Conservation (phyloP, 305 asterid genomes). For the Fraxinus sp. region DNA sequence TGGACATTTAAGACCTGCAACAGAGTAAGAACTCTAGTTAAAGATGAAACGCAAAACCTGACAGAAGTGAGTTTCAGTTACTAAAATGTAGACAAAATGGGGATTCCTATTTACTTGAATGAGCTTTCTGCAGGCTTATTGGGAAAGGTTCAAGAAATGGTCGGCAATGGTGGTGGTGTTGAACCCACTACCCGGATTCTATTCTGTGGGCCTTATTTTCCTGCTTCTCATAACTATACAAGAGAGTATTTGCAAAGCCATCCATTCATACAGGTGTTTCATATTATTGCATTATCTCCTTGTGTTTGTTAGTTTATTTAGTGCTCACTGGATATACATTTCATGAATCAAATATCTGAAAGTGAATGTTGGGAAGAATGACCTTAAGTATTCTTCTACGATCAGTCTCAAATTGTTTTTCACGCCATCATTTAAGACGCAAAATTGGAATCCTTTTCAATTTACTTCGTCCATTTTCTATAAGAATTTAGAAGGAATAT, state of each 20-base stretch:
- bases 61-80: not conserved
- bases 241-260: constrained; percentile 64
- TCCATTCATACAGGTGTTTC: constrained; percentile 59
- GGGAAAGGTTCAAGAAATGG: constrained; percentile 38
- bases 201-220: constrained; percentile 77
- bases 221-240: constrained; percentile 78
- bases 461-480: not conserved
- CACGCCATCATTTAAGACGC: not conserved
- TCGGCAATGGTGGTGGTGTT: constrained; percentile 27
- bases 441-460: not conserved
- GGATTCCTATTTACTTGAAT: not conserved
- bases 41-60: not conserved
- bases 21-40: not conserved
- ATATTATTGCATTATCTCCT: constrained; percentile 9
- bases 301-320: not conserved
- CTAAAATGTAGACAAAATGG: not conserved
- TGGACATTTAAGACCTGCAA: not conserved
- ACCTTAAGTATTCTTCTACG: not conserved
- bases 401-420: not conserved
- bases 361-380: not conserved
- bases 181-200: constrained; percentile 55
- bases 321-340: not conserved
- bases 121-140: constrained; percentile 35
- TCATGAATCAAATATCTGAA: not conserved
- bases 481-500: not conserved